Conservation (phyloP, 2,329 filamentous ascomycete genomes). For the Exophiala mesophila region DNA sequence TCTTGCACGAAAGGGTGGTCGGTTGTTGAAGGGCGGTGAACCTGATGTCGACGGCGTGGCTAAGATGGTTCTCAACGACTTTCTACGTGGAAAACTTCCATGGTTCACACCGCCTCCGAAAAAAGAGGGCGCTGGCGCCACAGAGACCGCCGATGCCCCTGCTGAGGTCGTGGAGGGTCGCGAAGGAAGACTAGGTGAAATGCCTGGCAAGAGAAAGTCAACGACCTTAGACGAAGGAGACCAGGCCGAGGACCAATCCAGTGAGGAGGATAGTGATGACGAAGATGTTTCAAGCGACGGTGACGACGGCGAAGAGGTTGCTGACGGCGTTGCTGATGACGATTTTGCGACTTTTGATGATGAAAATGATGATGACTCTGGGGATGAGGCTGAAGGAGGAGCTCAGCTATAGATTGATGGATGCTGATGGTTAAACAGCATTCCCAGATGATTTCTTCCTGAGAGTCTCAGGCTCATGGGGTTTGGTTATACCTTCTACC, state of each 20-base stretch:
- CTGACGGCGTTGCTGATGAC: neutral
- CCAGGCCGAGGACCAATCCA: constrained; percentile 43
- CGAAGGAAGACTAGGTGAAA: constrained; percentile 76
- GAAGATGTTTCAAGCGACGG: constrained; percentile 1
- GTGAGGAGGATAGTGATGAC: constrained; percentile 27
- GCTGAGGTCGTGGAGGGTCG: constrained; percentile 60
- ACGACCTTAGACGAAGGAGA: constrained; percentile 48
- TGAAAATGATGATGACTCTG: constrained; percentile 17
- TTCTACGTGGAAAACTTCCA: constrained; percentile 88
- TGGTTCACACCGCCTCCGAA: constrained; percentile 86
- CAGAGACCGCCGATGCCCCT: constrained; percentile 49
- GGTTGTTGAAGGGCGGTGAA: constrained; percentile 86
- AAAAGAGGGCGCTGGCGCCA: constrained; percentile 18
- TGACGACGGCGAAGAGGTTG: constrained; percentile 19
- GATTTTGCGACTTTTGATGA: constrained; percentile 17
- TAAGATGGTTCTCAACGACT: constrained; percentile 96
- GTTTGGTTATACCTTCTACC: no score
- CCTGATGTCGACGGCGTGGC: constrained; percentile 91
- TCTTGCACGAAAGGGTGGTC: constrained; percentile 78
- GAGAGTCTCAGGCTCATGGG: no score
- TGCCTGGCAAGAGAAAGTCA: constrained; percentile 68
- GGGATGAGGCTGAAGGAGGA: neutral
- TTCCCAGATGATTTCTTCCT: no score
- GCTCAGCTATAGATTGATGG: no score
- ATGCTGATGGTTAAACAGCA: no score